Base-by-base conservation (phyloP, 768 basidiomycete genomes). In the Astraeus odoratus region DNA sequence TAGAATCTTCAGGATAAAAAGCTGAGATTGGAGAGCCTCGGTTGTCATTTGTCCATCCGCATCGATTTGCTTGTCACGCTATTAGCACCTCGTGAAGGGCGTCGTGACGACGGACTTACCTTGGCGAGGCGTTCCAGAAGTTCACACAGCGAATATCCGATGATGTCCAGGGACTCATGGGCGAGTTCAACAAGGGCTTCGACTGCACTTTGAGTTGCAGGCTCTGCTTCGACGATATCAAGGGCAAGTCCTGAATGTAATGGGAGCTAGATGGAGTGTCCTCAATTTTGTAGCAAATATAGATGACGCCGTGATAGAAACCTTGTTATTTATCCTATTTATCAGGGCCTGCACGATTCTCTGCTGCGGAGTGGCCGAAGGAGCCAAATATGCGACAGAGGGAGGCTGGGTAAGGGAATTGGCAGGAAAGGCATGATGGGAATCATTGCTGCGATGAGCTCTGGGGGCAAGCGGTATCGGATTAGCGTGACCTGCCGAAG, bases 1-100 rank as follows among this genome's bases (percentile, higher is more conserved):
- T 10, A 95, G 64, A 19, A 93, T 80, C 65, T 93, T 90, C 55
- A 93, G 72, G 30, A 94, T 66, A 54, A 88, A 89, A 2, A 94
- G 71, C 59, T 93, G 87, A 0, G 91, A 93, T 57, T 94, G 90
- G 4, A 92, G 73, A 34, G 83, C 76, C 45, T 90, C 84, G 15
- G 87, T 70, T 3, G 81, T 69, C 46, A 76, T 66, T 43, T 70
- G 67, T 2, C 77, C 78, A 20, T 71, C 65, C 12, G 64, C 50
- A 54, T 80, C 77, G 49, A 70, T 67, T 69, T 80, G 82, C 74
- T 83, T 47, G 49, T 40, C 35, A 42, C 41, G 18, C 29, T 36
- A 43, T 35, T 39, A 37, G 49, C 60, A 51, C 56, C 55, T 23
- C 39, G 34, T 9, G 34, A 22, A n/a, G 20, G 36, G 3, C 8